These are phyloP conservation scores for Cladosporium sp. DNA, from an alignment of 2,329 filamentous ascomycete species.

Conservation along the genomic window DNA sequence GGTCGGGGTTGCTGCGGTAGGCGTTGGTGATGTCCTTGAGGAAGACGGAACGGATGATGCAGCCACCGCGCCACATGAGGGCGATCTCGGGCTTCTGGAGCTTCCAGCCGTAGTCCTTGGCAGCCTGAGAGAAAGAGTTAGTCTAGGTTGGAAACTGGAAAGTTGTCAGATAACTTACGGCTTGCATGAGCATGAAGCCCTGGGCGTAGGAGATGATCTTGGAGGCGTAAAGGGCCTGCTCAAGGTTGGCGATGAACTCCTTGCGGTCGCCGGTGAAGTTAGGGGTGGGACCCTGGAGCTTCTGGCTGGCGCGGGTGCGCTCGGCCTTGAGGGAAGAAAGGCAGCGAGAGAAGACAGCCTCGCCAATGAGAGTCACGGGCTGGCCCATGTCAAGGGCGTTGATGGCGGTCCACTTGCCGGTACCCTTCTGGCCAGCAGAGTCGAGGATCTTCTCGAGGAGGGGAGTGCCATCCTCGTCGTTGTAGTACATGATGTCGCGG, in stretches of 20 bases:
- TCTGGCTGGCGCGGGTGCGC: conserved; percentile 74
- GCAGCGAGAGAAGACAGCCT: conserved; percentile 94
- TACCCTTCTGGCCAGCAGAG: conserved; percentile 98
- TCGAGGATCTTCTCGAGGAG: conserved; percentile 99
- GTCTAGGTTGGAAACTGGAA: conserved; percentile 1
- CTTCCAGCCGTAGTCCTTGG: conserved; percentile 95
- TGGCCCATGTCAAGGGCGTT: conserved; percentile 97
- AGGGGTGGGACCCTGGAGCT: conserved; percentile 72
- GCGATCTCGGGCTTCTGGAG: conserved; percentile 99
- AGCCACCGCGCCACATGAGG: conserved; percentile 99
- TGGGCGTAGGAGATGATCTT: conserved; percentile 99
- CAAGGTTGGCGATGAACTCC: conserved; percentile 92
- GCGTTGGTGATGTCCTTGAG: conserved; percentile 98
- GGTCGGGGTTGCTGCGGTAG: conserved; percentile 88
- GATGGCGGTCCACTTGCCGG: conserved; percentile 99
- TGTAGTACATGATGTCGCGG: conserved; percentile 96
- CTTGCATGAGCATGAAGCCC: conserved; percentile 99
- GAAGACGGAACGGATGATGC: conserved; percentile 99
- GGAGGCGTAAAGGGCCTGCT: conserved; percentile 97
- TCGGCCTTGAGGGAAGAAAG: conserved; percentile 91
- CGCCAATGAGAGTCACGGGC: conserved; percentile 96
- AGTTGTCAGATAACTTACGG: conserved; percentile 54
- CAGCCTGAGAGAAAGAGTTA: conserved; percentile 60
- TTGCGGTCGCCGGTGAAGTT: conserved; percentile 87
- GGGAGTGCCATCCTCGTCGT: conserved; percentile 84